phyloP scores from a whole-genome alignment of 2,329 filamentous ascomycete genomes.

The Arthrobotrys conoides region DNA sequence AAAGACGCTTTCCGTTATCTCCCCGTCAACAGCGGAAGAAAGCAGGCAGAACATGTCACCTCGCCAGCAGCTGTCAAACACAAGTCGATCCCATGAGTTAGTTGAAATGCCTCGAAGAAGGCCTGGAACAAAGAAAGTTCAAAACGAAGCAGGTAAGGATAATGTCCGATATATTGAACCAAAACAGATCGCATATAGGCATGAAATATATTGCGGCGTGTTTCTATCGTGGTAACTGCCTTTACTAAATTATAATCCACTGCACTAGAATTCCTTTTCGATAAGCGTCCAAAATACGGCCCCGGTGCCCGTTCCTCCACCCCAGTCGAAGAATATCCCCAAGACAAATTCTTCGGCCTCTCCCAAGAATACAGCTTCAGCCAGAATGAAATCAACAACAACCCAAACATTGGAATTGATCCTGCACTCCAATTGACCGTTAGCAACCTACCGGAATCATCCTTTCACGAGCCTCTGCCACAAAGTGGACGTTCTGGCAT shows the following conservation, averaged over 20 bases:
- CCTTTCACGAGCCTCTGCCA: slow-evolving; percentile 7
- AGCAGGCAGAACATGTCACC: neutral
- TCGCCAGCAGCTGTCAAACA: neutral
- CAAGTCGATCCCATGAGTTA: neutral
- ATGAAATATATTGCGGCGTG: neutral
- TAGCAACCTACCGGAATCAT: slow-evolving; percentile 11
- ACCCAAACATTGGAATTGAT: neutral
- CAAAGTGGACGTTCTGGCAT: slow-evolving; percentile 20
- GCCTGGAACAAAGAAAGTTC: neutral
- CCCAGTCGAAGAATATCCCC: neutral
- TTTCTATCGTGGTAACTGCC: too few relatives aligned
- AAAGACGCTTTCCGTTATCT: neutral
- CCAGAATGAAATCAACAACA: neutral
- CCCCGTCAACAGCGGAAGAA: neutral
- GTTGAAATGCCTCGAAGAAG: neutral
- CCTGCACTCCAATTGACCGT: slow-evolving; percentile 15
- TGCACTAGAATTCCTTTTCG: neutral
- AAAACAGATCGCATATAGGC: neutral
- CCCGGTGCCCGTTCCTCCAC: slow-evolving; percentile 15
- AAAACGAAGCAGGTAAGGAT: neutral
- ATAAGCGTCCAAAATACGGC: neutral
- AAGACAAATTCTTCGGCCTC: slow-evolving; percentile 36
- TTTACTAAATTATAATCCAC: neutral
- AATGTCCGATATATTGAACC: neutral
- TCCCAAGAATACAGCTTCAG: slow-evolving; percentile 33